phyloP scores from a whole-genome alignment of 1,284 basidiomycete genomes.

The Rhodotorula glutinis region DNA sequence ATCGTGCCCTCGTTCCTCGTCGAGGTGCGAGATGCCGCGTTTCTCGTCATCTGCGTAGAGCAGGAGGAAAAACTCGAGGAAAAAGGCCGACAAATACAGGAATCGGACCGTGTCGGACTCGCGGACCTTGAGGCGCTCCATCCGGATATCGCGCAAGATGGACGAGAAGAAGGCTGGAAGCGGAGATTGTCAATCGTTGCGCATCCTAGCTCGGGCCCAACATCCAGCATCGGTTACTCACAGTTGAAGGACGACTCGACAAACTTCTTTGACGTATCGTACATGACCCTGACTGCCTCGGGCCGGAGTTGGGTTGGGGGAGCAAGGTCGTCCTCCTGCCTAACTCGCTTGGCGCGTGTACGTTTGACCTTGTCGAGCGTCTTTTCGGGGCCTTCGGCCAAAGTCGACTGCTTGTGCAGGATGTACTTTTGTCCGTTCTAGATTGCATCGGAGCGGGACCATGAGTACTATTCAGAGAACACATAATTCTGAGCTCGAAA shows the following conservation, averaged over 20 bases:
- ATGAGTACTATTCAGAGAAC: slow-evolving; percentile 33
- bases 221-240: slow-evolving; percentile 51
- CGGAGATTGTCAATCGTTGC: neutral
- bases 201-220: neutral
- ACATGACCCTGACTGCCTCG: slow-evolving; percentile 65
- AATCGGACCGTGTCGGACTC: slow-evolving; percentile 85
- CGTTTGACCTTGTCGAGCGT: slow-evolving; percentile 77
- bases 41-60: slow-evolving; percentile 41
- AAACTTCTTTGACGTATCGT: slow-evolving; percentile 67
- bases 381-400: slow-evolving; percentile 65
- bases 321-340: slow-evolving; percentile 57
- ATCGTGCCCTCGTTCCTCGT: slow-evolving; percentile 53
- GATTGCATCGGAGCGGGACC: accelerated
- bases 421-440: slow-evolving; percentile 54
- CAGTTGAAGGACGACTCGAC: slow-evolving; percentile 80
- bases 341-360: slow-evolving; percentile 58
- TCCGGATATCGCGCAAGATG: slow-evolving; percentile 85
- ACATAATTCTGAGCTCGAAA: too few species aligned
- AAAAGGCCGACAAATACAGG: slow-evolving; percentile 78
- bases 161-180: slow-evolving; percentile 70
- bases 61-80: slow-evolving; percentile 77
- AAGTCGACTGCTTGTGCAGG: slow-evolving; percentile 77
- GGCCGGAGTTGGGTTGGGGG: slow-evolving; percentile 61
- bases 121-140: slow-evolving; percentile 80
- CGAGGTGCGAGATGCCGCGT: slow-evolving; percentile 32